Conservation (phyloP, 2,329 filamentous ascomycete genomes). For the Alternaria dauci region DNA sequence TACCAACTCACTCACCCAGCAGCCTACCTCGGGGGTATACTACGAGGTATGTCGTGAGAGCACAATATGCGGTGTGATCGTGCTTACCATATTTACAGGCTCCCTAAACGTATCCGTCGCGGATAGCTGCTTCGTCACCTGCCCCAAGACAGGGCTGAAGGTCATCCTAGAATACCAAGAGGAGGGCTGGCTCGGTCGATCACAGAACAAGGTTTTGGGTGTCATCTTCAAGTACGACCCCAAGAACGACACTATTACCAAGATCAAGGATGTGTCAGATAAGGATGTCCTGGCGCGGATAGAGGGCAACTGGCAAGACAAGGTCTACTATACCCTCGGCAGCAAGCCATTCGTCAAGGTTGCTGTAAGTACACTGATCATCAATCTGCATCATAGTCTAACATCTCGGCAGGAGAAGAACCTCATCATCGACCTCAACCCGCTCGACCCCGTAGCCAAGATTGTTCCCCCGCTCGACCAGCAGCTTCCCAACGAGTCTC, state of each 20-base stretch:
- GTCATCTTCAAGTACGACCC: slow-evolving; percentile 91
- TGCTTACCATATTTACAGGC: slow-evolving; percentile 51
- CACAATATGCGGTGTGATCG: not conserved
- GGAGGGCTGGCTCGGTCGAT: slow-evolving; percentile 91
- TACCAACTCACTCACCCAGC: slow-evolving; percentile 95
- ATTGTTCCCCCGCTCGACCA: slow-evolving; percentile 76
- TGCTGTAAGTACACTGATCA: slow-evolving; percentile 61
- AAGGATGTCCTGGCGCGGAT: slow-evolving; percentile 83
- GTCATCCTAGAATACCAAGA: slow-evolving; percentile 92
- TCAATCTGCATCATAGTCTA: slow-evolving; percentile 8
- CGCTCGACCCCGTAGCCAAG: slow-evolving; percentile 81
- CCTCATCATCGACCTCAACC: slow-evolving; percentile 87
- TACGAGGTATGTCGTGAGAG: slow-evolving; percentile 64
- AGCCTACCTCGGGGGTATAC: slow-evolving; percentile 87
- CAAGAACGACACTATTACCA: slow-evolving; percentile 79
- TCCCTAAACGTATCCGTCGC: slow-evolving; percentile 90
- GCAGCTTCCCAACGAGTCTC: slow-evolving; percentile 89
- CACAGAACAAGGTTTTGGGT: slow-evolving; percentile 90
- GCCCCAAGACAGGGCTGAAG: slow-evolving; percentile 89
- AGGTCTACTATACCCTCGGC: slow-evolving; percentile 67
- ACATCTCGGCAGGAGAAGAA: slow-evolving; percentile 58
- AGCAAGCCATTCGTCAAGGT: slow-evolving; percentile 56
- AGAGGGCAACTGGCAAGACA: slow-evolving; percentile 84
- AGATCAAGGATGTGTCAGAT: slow-evolving; percentile 85
- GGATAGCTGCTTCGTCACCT: slow-evolving; percentile 87